Evolutionary conservation across 176 grass and related monocot species (phyloP), one percentile per base, ranked within the genome.

Genomic region (Paspalum notatum): DNA sequence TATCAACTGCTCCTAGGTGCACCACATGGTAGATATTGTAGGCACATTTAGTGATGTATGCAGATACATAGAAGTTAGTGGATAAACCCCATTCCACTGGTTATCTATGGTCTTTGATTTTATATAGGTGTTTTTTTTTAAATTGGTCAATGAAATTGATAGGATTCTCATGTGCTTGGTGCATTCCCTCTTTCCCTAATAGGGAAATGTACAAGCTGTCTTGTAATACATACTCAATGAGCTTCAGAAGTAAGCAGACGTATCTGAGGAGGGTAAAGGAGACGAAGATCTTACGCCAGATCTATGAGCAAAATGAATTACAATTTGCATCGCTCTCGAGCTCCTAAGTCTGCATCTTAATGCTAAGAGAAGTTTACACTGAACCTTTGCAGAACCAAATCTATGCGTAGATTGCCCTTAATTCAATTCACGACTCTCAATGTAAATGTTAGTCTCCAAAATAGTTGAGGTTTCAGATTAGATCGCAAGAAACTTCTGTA

Each of bases 101-200:
- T 76, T 77, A 66, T 59, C 16, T 77, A 50, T 72, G 65, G 78
- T 82, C 82, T 89, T 89, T 85, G 62, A 84, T 84, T 80, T 89
- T 46, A 73, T 44, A 27, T 76, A 71, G 66, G 47, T 77, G 40
- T 81, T 89, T 85, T 89, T 85, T 12, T 82, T 85, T 85, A 89
- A 72, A 66, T 85, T 66, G 83, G 87, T 89, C 87, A 89, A 89
- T 78, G 72, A 61, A 77, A 72, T 77, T 71, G 78, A 74, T 77
- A 77, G 87, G 83, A 61, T 85, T 72, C 64, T 72, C 83, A 85
- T 85, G 83, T 89, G 83, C 82, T 68, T 76, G 80, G 80, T 90
- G 86, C 88, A 83, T 90, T 79, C 80, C 84, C 84, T 80, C 79
- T 87, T 75, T 75, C 84, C 80, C 84, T 87, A 76, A 79, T 84